These are phyloP conservation scores for Secale cereale DNA, from an alignment of 176 grass and related monocot species.

Conservation along the genomic window DNA sequence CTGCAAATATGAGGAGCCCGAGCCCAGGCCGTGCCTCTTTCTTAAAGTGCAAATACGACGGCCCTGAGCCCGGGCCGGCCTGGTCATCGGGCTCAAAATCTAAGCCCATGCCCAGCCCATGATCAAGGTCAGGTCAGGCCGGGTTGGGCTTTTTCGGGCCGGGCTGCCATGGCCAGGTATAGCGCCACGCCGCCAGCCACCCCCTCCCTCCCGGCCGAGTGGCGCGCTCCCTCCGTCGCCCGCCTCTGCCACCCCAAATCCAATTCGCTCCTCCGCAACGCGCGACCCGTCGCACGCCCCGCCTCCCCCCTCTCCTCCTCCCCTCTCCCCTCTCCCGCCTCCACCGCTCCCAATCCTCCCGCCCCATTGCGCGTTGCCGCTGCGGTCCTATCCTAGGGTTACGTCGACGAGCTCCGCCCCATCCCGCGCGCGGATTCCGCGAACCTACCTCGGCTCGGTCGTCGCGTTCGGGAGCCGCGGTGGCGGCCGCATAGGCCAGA, in stretches of 20 bases:
- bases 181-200: no score
- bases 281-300: conserved; percentile 27
- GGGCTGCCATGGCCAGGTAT: no score
- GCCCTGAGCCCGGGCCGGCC: no score
- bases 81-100: no score
- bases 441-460: background rate
- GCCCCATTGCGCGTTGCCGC: background rate
- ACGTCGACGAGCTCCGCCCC: background rate
- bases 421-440: background rate
- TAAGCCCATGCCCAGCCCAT: no score
- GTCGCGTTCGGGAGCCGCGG: background rate
- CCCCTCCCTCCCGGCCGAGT: background rate
- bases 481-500: background rate
- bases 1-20: no score
- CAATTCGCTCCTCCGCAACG: conserved; percentile 27
- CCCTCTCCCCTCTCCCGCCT: background rate
- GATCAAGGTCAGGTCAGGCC: no score
- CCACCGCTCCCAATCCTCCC: background rate
- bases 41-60: no score
- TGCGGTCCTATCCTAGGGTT: conserved; percentile 14
- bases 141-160: no score
- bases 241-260: background rate
- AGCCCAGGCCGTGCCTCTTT: no score
- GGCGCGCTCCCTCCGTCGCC: background rate
- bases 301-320: background rate